Conservation (phyloP, 2,329 filamentous ascomycete genomes). For the Clarireedia monteithiana region DNA sequence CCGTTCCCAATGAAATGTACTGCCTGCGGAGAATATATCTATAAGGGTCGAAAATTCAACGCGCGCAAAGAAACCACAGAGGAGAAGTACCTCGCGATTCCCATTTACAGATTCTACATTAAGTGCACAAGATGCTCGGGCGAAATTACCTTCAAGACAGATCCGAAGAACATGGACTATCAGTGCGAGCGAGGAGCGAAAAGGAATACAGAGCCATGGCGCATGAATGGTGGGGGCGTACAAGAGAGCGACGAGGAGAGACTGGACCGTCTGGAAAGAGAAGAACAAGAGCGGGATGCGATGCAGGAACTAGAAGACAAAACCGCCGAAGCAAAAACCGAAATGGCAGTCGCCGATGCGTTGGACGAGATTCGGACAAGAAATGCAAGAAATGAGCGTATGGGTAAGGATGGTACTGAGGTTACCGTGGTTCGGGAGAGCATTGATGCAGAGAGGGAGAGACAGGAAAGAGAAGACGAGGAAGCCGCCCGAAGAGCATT, state of each 20-base stretch:
- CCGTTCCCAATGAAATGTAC: slow-evolving; percentile 75
- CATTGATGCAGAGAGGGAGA: slow-evolving; percentile 52
- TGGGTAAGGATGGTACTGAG: slow-evolving; percentile 59
- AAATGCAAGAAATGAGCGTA: slow-evolving; percentile 80
- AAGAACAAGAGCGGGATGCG: slow-evolving; percentile 75
- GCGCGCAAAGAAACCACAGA: slow-evolving; percentile 87
- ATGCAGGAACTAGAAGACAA: slow-evolving; percentile 96
- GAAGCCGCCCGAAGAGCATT: slow-evolving; percentile 77
- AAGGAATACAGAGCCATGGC: slow-evolving; percentile 90
- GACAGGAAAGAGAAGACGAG: slow-evolving; percentile 73
- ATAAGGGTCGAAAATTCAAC: slow-evolving; percentile 93
- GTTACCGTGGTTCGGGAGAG: slow-evolving; percentile 44
- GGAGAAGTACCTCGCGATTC: slow-evolving; percentile 81
- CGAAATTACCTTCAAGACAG: slow-evolving; percentile 89
- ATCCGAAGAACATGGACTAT: slow-evolving; percentile 94
- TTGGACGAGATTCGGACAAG: slow-evolving; percentile 88
- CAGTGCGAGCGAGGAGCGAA: slow-evolving; percentile 71
- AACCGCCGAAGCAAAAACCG: slow-evolving; percentile 82
- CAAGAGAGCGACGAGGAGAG: slow-evolving; percentile 84
- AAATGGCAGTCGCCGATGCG: slow-evolving; percentile 95
- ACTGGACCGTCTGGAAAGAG: slow-evolving; percentile 72
- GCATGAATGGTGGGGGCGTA: slow-evolving; percentile 43
- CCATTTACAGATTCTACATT: slow-evolving; percentile 86
- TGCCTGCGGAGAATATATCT: slow-evolving; percentile 70
- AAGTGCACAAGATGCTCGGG: slow-evolving; percentile 78